phyloP scores from a whole-genome alignment of 2,329 filamentous ascomycete species.

The Sclerotinia nivalis region DNA sequence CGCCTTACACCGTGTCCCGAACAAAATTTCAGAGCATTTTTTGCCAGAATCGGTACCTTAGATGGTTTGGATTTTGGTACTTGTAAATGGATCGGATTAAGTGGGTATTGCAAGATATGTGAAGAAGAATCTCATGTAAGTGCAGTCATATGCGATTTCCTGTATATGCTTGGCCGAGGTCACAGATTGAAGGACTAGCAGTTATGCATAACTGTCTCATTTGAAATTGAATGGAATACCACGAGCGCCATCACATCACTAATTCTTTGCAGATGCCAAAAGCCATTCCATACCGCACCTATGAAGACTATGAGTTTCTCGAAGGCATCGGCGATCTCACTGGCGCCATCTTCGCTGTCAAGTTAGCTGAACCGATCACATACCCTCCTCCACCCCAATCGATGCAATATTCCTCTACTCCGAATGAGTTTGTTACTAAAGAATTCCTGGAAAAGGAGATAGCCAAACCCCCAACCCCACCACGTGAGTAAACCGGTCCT shows the following conservation, averaged over 20 bases:
- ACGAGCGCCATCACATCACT: not conserved
- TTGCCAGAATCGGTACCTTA: slow-evolving; percentile 3
- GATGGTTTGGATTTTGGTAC: slow-evolving; percentile 1
- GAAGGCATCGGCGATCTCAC: not conserved
- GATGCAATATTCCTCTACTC: slow-evolving; percentile 1
- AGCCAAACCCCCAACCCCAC: not conserved
- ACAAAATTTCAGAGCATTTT: slow-evolving; percentile 12
- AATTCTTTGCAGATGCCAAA: slow-evolving; percentile 15
- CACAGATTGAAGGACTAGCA: not conserved
- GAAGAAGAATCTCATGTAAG: slow-evolving; percentile 20
- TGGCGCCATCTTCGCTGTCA: slow-evolving; percentile 1
- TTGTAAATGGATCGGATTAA: slow-evolving; percentile 20
- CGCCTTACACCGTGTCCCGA: slow-evolving; percentile 17
- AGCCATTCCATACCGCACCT: slow-evolving; percentile 16
- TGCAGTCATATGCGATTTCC: not conserved
- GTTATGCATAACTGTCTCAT: not conserved
- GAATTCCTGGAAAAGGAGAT: not conserved
- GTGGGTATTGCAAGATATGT: slow-evolving; percentile 25
- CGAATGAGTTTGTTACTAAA: not conserved
- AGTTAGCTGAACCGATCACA: slow-evolving; percentile 14
- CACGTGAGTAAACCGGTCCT: not conserved
- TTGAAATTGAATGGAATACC: not conserved
- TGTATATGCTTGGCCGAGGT: not conserved
- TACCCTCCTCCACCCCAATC: slow-evolving; percentile 7
- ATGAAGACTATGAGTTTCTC: slow-evolving; percentile 14